Conservation (phyloP, 768 basidiomycete genomes). For the Clathrus columnatus region DNA sequence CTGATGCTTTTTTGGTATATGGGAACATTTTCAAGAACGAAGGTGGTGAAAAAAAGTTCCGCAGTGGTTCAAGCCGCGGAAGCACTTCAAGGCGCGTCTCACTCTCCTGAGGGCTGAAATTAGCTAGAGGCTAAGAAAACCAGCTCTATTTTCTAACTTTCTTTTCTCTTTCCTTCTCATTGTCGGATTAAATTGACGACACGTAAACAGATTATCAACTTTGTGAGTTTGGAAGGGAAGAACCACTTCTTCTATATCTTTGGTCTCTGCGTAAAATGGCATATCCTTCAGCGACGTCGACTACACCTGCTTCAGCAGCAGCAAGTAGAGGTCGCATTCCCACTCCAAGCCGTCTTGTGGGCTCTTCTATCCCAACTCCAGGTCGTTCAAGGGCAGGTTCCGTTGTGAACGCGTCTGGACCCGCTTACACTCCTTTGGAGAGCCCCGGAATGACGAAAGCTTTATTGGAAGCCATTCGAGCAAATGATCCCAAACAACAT, state of each 20-base stretch:
- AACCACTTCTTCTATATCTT: background rate
- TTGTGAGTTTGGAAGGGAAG: background rate
- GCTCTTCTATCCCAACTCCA: conserved; percentile 54
- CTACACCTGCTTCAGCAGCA: conserved; percentile 3
- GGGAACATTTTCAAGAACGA: no score
- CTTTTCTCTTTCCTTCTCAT: background rate
- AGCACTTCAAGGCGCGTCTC: background rate
- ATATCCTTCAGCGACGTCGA: background rate
- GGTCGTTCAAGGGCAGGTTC: conserved; percentile 55
- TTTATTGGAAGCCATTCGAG: conserved; percentile 72
- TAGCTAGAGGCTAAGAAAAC: background rate
- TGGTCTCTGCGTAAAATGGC: conserved; percentile 8
- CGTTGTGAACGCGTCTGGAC: conserved; percentile 26
- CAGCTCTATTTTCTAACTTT: background rate
- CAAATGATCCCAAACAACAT: conserved; percentile 73
- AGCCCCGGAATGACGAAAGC: conserved; percentile 57
- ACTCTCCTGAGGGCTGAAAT: background rate
- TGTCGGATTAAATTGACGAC: background rate
- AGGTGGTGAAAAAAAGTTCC: no score
- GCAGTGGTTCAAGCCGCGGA: background rate
- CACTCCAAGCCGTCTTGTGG: conserved; percentile 25
- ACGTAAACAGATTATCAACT: background rate
- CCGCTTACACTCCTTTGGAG: conserved; percentile 26
- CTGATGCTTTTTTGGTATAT: no score
- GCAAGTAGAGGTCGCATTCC: conserved; percentile 26